phyloP scores from a whole-genome alignment of 495 filamentous ascomycete species.

The Cercophora newfieldiana region DNA sequence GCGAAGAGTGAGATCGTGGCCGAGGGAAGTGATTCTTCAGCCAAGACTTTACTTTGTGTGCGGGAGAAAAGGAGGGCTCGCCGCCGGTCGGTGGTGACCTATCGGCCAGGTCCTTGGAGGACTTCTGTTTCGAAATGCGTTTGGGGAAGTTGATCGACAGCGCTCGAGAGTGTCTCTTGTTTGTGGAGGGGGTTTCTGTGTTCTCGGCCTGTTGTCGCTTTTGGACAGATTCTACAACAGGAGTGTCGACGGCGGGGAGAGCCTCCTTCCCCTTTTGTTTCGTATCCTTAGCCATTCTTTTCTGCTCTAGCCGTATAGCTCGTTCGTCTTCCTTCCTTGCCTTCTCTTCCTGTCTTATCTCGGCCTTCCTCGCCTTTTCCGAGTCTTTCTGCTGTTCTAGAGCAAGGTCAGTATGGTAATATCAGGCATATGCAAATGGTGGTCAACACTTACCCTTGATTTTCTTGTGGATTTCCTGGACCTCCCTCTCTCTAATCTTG shows the following conservation, averaged over 20 bases:
- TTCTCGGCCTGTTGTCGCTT: slow-evolving; percentile 4
- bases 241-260: neutral
- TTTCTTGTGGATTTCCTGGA: slow-evolving; percentile 44
- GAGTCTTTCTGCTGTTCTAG: slow-evolving; percentile 53
- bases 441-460: slow-evolving; percentile 40
- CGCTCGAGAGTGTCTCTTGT: slow-evolving; percentile 17
- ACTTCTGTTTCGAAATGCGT: slow-evolving; percentile 17
- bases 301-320: slow-evolving; percentile 50
- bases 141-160: slow-evolving; percentile 29
- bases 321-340: slow-evolving; percentile 53
- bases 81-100: slow-evolving; percentile 4
- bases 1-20: slow-evolving; percentile 29
- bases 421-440: neutral
- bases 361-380: slow-evolving; percentile 46
- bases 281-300: slow-evolving; percentile 45
- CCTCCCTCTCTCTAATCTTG: slow-evolving; percentile 47
- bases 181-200: neutral
- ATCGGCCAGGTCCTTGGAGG: slow-evolving; percentile 10
- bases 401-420: slow-evolving; percentile 19
- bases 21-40: slow-evolving; percentile 57
- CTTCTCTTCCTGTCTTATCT: slow-evolving; percentile 55
- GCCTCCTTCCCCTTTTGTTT: slow-evolving; percentile 35
- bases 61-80: slow-evolving; percentile 27
- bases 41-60: slow-evolving; percentile 58
- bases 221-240: neutral